Evolutionary conservation across 345 rosid genomes (phyloP), one percentile per base, ranked within the genome.

Genomic region (Corchorus capsularis): DNA sequence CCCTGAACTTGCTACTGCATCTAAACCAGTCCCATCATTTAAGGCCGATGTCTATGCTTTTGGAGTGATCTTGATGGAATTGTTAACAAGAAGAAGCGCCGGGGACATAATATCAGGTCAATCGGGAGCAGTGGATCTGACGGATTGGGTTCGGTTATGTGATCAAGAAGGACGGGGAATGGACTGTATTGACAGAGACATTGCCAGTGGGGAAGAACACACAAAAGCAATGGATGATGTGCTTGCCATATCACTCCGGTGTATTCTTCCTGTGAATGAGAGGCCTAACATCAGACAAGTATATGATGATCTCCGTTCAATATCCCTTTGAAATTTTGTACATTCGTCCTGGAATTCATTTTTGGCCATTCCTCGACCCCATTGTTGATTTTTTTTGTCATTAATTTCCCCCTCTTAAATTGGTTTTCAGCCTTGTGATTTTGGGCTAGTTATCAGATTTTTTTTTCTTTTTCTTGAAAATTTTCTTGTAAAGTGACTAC

Each of bases 101-200:
- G 96, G 99, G 19, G 99, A 95, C 82, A 95, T 95, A 79, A 93
- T 95, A 74, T 95, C 97, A 2, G 99, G 99, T 54, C 98, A 92
- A 64, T 88, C 98, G 2, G 98, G 99, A 66, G 99, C 97, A 0
- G 98, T 95, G 7, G 98, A 95, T 76, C 90, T 95, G 32, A 89
- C 93, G 0, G 98, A 93, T 74, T 95, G 99, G 99, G 94, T 95
- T 53, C 79, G 87, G 73, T 77, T 93, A 22, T 95, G 96, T 46
- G 89, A 93, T 79, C 88, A 88, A 79, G 99, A 93, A 87, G 99
- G 97, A 22, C 82, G 98, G 54, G 89, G 92, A 76, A 86, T 87
- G 96, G 98, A 93, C 72, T 95, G 99, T 63, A 84, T 95, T 8
- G 98, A 95, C 81, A 84, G 98, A 72, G 99, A 95, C 80, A 90